Evolutionary conservation across 1,139 yeast species (phyloP), one percentile per base, ranked within the genome.

Genomic region (Protomyces pachydermus): DNA sequence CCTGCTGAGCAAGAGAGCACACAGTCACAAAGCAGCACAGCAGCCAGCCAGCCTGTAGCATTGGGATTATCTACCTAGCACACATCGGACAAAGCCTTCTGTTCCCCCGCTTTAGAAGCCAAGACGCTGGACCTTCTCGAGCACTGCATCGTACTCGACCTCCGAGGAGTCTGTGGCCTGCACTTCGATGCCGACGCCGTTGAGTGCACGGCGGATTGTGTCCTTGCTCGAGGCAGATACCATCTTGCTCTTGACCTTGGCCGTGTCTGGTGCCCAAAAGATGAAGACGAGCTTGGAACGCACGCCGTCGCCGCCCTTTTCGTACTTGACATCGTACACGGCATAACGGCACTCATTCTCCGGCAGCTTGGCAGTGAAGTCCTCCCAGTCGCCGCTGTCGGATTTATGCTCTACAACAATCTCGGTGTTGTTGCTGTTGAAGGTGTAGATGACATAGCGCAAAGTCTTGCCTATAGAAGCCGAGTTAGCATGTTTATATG

Each of bases 111-210:
- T 18, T 45, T 58, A 58, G 62, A 58, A 58, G 18, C 62, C 62
- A n/a, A 55, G 42, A 78, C 86, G 86, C 76, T 91, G 84, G 71
- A 91, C 97, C 78, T 81, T 88, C 74, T 90, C 97, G 77, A 91
- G 83, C 66, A 93, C 95, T 70, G 91, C 82, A 74, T 91, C 98
- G 78, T 87, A 90, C 69, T 96, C 88, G 71, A 93, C 97, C 81
- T 93, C 99, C 68, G 95, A 86, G 78, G 86, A 91, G 78, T 95
- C 98, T 66, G 98, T 93, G 75, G 98, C 98, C 82, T 95, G 98
- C 73, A 93, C 82, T 74, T 93, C 98, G 71, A 96, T 78, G 66
- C 97, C 81, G 71, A 95, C 85, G 77, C 99, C 99, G 76, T 88
- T 91, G 75, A 93, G 83, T 57, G 98, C 93, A 80, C 96, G 90